Evolutionary conservation across 345 rosid genomes (phyloP).

Genomic region (Cardamine chenopodiifolia): DNA sequence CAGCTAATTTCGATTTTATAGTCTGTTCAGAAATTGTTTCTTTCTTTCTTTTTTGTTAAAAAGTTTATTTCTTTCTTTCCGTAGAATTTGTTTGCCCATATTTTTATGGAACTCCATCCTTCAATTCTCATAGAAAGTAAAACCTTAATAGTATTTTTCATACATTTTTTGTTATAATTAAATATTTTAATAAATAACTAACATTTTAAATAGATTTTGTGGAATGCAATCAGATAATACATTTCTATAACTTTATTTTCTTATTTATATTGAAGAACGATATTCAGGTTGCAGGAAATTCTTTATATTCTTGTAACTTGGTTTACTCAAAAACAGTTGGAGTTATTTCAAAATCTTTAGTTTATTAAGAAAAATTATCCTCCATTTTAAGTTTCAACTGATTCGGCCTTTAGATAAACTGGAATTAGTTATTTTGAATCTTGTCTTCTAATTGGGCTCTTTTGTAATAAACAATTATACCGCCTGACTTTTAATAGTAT

Average conservation of each 20-base stretch:
- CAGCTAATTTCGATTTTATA: constrained; percentile 34
- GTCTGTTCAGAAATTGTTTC: background rate
- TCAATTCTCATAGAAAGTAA: background rate
- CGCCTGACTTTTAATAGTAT: constrained; percentile 3
- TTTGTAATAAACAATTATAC: background rate
- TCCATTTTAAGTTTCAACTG: background rate
- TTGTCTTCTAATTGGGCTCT: background rate
- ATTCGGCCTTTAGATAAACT: background rate
- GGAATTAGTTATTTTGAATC: background rate
- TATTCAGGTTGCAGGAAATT: background rate
- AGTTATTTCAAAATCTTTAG: background rate
- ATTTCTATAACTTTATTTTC: background rate
- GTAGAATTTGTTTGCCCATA: constrained; percentile 17
- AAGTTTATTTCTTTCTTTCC: background rate
- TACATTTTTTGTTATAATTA: background rate
- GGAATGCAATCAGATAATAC: background rate
- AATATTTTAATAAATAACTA: background rate
- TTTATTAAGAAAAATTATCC: too few relatives aligned
- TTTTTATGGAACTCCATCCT: constrained; percentile 23
- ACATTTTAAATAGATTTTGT: background rate
- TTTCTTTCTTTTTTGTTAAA: background rate
- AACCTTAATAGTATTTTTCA: background rate
- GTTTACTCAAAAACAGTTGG: background rate
- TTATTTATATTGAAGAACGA: background rate
- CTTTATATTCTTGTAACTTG: background rate